Evolutionary conservation across 495 filamentous ascomycete genomes (phyloP).

Genomic region (Neurospora intermedia): DNA sequence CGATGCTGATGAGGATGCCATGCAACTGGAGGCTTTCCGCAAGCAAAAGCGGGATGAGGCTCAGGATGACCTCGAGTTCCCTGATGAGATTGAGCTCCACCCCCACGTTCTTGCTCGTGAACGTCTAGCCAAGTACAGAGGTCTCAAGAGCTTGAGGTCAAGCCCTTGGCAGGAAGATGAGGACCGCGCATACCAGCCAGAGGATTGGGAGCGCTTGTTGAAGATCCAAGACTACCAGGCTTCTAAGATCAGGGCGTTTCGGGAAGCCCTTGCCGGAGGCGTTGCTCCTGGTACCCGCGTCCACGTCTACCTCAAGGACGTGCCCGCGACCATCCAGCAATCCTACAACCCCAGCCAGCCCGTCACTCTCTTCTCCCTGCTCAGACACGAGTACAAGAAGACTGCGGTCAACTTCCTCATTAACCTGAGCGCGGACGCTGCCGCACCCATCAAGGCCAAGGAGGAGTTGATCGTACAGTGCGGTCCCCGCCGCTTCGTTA

Average conservation of each 20-base stretch:
- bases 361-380: conserved; percentile 65
- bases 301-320: conserved; percentile 63
- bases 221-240: conserved; percentile 75
- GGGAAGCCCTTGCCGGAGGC: conserved; percentile 77
- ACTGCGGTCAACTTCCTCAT: conserved; percentile 80
- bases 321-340: conserved; percentile 49
- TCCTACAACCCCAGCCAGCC: conserved; percentile 46
- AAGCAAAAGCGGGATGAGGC: conserved; percentile 64
- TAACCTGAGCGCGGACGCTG: conserved; percentile 60
- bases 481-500: conserved; percentile 71
- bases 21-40: conserved; percentile 68
- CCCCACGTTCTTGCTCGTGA: conserved; percentile 81
- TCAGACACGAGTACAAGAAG: conserved; percentile 90
- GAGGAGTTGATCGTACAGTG: conserved; percentile 81
- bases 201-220: conserved; percentile 78
- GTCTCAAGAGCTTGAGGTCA: conserved; percentile 77
- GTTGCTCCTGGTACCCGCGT: conserved; percentile 75
- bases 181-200: conserved; percentile 73
- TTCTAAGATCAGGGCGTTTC: conserved; percentile 58
- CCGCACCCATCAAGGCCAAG: conserved; percentile 74
- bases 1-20: conserved; percentile 75
- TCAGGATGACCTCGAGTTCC: conserved; percentile 86
- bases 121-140: conserved; percentile 72
- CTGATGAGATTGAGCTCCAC: conserved; percentile 91
- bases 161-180: conserved; percentile 82